Evolutionary conservation across 768 basidiomycete genomes (phyloP), one percentile per base, ranked within the genome.

Genomic region (Astraeus odoratus): DNA sequence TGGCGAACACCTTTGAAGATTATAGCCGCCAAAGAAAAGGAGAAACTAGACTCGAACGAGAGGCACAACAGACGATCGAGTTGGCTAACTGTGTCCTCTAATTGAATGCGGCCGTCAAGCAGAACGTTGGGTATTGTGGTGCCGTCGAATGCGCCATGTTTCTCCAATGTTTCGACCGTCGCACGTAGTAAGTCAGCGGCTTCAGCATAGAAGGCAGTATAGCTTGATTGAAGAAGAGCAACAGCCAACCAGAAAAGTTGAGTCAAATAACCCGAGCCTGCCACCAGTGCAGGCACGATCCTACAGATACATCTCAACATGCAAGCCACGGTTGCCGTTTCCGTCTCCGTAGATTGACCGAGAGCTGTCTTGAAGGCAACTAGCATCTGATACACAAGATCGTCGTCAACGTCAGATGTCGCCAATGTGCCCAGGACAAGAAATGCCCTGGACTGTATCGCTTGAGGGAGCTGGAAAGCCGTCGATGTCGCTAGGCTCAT

Each of bases 321-420:
- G 66, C 84, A 86, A 51, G 87, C 80, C 19, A 93, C 78, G 1
- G 88, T 74, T 36, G 75, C 67, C 0, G 81, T 81, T 55, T 88
- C 83, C 16, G 74, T 71, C 54, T 85, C 83, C 24, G 75, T 78
- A n/a, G 81, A 74, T 53, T 81, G 79, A 8, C 65, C 60, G 15
- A 95, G 66, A 0, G 86, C 84, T 0, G 75, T 81, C 51, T 77
- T 79, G 63, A 94, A 81, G 1, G 93, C 89, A 5, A 93, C 86
- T 8, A 94, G 77, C 64, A 95, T 90, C 59, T 96, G 93, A 55
- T 94, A 95, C 43, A 95, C 70, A 52, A 93, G 79, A 58, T 96
- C 93, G 50, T 94, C 93, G 51, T 96, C 93, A 33, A 93, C 86
- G 20, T 92, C 88, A 2, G 83, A 76, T 3, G 77, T 77, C 13